Conservation (phyloP, 371 early-diverging fungal genomes). For the Rhizopus sp. region DNA sequence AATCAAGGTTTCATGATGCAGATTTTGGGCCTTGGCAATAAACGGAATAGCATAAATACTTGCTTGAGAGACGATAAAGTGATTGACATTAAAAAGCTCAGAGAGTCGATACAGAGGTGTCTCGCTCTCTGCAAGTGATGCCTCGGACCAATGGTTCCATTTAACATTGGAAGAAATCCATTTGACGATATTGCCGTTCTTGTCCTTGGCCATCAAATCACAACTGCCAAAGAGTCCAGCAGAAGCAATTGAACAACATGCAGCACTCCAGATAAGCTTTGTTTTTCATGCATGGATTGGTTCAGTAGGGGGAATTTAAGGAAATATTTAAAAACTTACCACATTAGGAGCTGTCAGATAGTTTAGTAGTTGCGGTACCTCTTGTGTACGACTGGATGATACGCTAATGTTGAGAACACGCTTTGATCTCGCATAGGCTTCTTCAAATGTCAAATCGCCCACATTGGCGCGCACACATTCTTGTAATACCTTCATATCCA, state of each 20-base stretch:
- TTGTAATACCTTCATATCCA: conserved; percentile 72
- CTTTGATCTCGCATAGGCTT: conserved; percentile 66
- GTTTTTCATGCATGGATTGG: neutral
- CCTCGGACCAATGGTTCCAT: conserved; percentile 58
- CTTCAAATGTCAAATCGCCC: conserved; percentile 74
- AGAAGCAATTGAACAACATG: conserved; percentile 68
- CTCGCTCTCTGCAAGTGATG: conserved; percentile 59
- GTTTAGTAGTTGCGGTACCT: conserved; percentile 73
- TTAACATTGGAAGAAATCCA: conserved; percentile 63
- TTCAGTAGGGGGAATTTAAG: neutral
- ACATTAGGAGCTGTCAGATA: conserved; percentile 78
- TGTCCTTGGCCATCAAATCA: conserved; percentile 69
- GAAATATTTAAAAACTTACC: conserved; percentile 42
- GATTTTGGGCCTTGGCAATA: conserved; percentile 54
- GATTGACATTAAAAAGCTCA: conserved; percentile 77
- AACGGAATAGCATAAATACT: conserved; percentile 69
- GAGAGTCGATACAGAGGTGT: conserved; percentile 64
- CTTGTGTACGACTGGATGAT: conserved; percentile 64
- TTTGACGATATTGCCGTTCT: conserved; percentile 61
- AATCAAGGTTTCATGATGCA: conserved; percentile 47
- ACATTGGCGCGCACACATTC: conserved; percentile 69
- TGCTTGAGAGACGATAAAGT: conserved; percentile 77
- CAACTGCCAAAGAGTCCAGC: conserved; percentile 60
- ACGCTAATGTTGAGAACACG: conserved; percentile 75
- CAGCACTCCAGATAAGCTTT: conserved; percentile 74